Percentiles rank a stretch among this genome's conserved stretches.
Evolutionary conservation across 805 yeast species (phyloP).

Genomic region (Saccharomyces jurei): DNA sequence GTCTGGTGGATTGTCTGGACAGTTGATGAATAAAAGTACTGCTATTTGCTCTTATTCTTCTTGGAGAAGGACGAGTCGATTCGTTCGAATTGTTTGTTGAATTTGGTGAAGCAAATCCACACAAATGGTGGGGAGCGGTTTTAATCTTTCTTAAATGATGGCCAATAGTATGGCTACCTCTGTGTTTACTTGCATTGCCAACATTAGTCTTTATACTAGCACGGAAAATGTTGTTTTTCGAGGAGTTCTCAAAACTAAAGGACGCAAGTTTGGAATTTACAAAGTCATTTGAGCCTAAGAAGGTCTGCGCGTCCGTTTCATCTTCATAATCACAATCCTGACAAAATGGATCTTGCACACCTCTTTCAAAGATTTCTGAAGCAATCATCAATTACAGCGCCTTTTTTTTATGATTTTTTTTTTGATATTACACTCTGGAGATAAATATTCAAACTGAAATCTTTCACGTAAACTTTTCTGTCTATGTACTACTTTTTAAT

Average conservation of each 20-base stretch:
- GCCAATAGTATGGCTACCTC: background rate
- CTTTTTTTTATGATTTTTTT: background rate
- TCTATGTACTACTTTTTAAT: background rate
- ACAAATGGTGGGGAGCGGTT: slow-evolving; percentile 2
- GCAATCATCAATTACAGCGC: background rate
- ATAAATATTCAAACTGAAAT: background rate
- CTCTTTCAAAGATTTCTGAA: slow-evolving; percentile 22
- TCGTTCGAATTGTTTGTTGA: background rate
- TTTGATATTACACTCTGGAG: background rate
- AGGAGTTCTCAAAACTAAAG: background rate
- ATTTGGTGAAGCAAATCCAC: background rate
- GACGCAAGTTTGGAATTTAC: background rate
- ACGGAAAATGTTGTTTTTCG: background rate
- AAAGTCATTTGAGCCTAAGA: background rate
- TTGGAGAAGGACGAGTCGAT: background rate
- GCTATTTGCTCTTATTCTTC: slow-evolving; percentile 9
- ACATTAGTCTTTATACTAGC: background rate
- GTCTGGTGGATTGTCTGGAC: slow-evolving; percentile 2
- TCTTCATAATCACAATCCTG: slow-evolving; percentile 22
- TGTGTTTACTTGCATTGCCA: background rate
- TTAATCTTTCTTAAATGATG: slow-evolving; percentile 2
- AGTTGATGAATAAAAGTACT: slow-evolving; percentile 9
- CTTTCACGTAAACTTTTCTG: background rate
- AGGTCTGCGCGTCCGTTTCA: background rate
- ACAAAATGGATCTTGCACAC: slow-evolving; percentile 23